Evolutionary conservation across 805 yeast species (phyloP).

Genomic region (Myxozyma geophila): DNA sequence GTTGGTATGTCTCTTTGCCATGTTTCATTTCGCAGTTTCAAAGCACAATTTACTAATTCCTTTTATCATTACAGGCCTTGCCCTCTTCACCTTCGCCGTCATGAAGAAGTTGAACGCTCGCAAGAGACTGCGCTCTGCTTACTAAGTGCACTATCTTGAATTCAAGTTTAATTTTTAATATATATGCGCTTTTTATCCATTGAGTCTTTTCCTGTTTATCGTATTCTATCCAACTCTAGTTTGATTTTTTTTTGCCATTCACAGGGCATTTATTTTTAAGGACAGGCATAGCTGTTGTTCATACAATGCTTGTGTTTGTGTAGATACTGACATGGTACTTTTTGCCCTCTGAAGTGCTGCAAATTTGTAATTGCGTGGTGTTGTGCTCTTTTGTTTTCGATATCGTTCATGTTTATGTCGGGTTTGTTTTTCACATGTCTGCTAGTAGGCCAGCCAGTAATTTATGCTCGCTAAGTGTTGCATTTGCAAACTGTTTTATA

Average conservation of each 20-base stretch:
- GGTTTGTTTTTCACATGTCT: neutral
- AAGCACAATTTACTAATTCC: conserved; percentile 41
- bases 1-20: conserved; percentile 42
- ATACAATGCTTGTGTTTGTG: too few species aligned
- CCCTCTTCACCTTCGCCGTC: conserved; percentile 48
- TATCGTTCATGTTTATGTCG: neutral
- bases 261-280: too few species aligned
- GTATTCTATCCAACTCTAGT: neutral
- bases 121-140: conserved; percentile 43
- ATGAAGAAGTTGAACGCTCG: conserved; percentile 52
- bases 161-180: neutral
- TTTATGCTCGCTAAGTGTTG: conserved; percentile 3
- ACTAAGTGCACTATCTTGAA: conserved; percentile 18
- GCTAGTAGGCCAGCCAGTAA: neutral
- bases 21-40: neutral
- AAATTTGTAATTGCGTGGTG: neutral
- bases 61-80: conserved; percentile 43
- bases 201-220: neutral
- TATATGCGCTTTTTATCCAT: neutral
- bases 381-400: conserved; percentile 6
- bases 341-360: too few species aligned
- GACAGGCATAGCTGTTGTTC: too few species aligned
- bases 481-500: neutral
- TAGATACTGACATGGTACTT: too few species aligned
- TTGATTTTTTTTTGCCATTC: too few species aligned